Evolutionary conservation across 306 rosid genomes (phyloP).

Genomic region (Quercus dentata): DNA sequence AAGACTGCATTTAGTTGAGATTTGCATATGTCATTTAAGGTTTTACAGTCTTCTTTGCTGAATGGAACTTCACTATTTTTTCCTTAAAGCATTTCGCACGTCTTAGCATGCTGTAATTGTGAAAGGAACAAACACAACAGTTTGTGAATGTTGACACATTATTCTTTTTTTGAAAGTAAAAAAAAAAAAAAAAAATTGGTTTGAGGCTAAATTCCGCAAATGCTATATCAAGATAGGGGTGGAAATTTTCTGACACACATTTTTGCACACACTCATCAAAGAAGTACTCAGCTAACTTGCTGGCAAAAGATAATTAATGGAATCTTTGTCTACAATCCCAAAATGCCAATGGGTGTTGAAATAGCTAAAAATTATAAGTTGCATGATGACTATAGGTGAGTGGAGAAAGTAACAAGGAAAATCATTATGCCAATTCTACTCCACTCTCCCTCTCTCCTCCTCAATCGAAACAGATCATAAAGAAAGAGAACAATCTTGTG

Average conservation of each 20-base stretch:
- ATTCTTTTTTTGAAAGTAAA: too few relatives aligned
- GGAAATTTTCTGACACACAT: background rate
- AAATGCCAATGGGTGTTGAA: background rate
- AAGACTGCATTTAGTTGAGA: background rate
- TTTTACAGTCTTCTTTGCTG: background rate
- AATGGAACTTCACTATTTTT: background rate
- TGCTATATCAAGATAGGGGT: too few relatives aligned
- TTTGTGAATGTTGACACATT: background rate
- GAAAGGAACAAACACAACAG: background rate
- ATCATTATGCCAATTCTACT: background rate
- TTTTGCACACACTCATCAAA: background rate
- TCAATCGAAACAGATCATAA: too few relatives aligned
- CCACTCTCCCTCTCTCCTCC: too few relatives aligned
- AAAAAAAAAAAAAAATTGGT: too few relatives aligned
- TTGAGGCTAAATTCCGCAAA: too few relatives aligned
- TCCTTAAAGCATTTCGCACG: background rate
- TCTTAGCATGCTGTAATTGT: background rate
- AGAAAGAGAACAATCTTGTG: too few relatives aligned
- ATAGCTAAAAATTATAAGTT: background rate
- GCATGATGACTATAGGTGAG: background rate
- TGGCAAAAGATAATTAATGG: background rate
- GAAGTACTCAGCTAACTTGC: background rate
- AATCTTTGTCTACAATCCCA: background rate
- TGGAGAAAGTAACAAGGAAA: constrained; percentile 4
- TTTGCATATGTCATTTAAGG: background rate